Conservation (phyloP, 2,329 filamentous ascomycete genomes). For the Xylariales sp. region DNA sequence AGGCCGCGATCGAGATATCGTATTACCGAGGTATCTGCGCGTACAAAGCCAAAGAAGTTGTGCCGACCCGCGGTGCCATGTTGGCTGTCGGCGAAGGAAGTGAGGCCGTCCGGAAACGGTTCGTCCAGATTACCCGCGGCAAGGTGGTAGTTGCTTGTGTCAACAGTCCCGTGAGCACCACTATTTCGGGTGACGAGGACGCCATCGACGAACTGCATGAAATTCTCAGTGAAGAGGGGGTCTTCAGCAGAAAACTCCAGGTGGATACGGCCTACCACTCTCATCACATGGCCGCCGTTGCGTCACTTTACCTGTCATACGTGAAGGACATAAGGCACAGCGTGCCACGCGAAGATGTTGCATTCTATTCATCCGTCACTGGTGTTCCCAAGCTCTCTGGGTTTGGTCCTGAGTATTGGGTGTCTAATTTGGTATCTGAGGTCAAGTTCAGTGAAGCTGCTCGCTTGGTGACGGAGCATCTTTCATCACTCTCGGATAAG, state of each 20-base stretch:
- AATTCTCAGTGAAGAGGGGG: background rate
- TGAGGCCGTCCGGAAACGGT: background rate
- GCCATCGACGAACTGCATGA: background rate
- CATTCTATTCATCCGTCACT: slow-evolving; percentile 2
- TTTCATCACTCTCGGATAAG: background rate
- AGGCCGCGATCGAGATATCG: slow-evolving; percentile 1
- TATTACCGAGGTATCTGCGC: background rate
- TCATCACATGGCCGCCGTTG: slow-evolving; percentile 8
- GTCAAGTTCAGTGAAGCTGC: slow-evolving; percentile 3
- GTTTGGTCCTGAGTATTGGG: slow-evolving; percentile 4
- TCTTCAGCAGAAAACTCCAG: slow-evolving; percentile 6
- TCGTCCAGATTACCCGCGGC: background rate
- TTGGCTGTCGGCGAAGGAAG: background rate
- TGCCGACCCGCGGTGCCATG: background rate
- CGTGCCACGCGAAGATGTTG: background rate
- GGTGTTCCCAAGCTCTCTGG: background rate
- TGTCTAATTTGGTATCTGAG: slow-evolving; percentile 8
- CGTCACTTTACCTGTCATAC: background rate
- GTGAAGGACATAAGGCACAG: background rate
- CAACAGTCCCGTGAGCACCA: slow-evolving; percentile 5
- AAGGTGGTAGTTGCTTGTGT: background rate
- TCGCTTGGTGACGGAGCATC: slow-evolving; percentile 8
- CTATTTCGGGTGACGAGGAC: slow-evolving; percentile 4
- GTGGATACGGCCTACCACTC: slow-evolving; percentile 14
- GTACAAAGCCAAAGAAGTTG: background rate